Percentiles rank a stretch among this genome's conserved stretches.
Evolutionary conservation across 768 basidiomycete genomes (phyloP).

Genomic region (Rhodotorula babjevae): DNA sequence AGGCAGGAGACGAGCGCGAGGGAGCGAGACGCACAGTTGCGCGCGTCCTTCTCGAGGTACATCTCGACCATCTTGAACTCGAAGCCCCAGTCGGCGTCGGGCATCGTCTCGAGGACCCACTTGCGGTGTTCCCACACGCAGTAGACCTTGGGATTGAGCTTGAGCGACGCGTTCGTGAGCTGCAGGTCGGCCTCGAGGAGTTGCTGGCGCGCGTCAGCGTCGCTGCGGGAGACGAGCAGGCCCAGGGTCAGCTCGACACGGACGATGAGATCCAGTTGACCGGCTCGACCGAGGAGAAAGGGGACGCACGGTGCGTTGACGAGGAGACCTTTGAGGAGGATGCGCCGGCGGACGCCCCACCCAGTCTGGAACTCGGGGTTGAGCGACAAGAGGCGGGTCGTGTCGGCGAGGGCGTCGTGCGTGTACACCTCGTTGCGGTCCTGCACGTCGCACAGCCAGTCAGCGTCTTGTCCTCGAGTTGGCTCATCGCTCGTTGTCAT

Average conservation of each 20-base stretch:
- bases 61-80: conserved; percentile 85
- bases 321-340: conserved; percentile 60
- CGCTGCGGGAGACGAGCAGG: conserved; percentile 48
- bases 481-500: background rate
- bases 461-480: background rate
- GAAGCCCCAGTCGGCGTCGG: conserved; percentile 70
- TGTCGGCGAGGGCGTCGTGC: conserved; percentile 68
- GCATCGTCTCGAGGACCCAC: conserved; percentile 88
- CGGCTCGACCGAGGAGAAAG: background rate
- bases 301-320: conserved; percentile 1
- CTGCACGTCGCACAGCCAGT: conserved; percentile 49
- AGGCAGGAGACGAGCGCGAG: background rate
- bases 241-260: too few relatives aligned
- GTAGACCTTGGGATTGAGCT: conserved; percentile 87
- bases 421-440: conserved; percentile 67
- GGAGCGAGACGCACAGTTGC: conserved; percentile 64
- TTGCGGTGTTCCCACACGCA: conserved; percentile 98
- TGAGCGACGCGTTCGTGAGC: conserved; percentile 74
- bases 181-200: conserved; percentile 67
- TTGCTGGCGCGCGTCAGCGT: conserved; percentile 59
- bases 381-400: conserved; percentile 66
- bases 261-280: too few relatives aligned
- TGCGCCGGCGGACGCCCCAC: conserved; percentile 88
- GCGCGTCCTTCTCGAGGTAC: conserved; percentile 82
- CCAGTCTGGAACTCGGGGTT: conserved; percentile 96